Base-by-base conservation (phyloP, 2,329 filamentous ascomycete species). In the Colletotrichum sp. region DNA sequence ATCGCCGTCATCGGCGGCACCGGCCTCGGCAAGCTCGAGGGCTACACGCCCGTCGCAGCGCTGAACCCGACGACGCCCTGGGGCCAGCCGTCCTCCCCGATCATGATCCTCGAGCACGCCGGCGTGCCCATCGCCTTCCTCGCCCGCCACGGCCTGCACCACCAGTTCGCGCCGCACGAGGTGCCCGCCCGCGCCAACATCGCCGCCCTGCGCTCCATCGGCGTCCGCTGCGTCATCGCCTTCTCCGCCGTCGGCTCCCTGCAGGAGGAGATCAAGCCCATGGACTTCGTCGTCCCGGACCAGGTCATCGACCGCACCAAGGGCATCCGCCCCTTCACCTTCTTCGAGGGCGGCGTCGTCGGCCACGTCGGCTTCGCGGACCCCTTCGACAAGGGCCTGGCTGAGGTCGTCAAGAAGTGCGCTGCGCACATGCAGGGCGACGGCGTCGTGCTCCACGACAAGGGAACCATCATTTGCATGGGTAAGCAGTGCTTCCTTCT, bases 241-340 rank as follows among this genome's bases (percentile, higher is more conserved):
- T 99, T 99, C 88, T 96, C 94, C 78, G 97, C 97, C 65, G 97
- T 99, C 73, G 97, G 97, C 77, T 96, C 94, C 81, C 88, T 99
- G 83, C 95, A 94, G 83, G 97, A 98, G 88, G 92, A 95, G 82
- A 96, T 99, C 85, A 95, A 94, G 86, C 97, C 97, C 59, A 94
- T 97, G 87, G 97, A 99, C 88, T 99, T 99, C 85, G 95, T 99
- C 67, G 91, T 99, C 15, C 97, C 96, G 1, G 96, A 98, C 86
- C 97, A 99, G 88, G 92, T 98, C 84, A 98, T 99, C 83, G 97
- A 99, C 88, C 95, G 96, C 78, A 99, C 96, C 79, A 99, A 98
- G 91, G 97, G 96, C 70, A 90, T 98, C 78, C 91, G 97, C 9
- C 96, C 96, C 3, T 98, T 96, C 85, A 99, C 97, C 30, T 99